Evolutionary conservation across 352 stramenopile genomes (phyloP), one percentile per base, ranked within the genome.

Genomic region (Phytophthora ramorum): DNA sequence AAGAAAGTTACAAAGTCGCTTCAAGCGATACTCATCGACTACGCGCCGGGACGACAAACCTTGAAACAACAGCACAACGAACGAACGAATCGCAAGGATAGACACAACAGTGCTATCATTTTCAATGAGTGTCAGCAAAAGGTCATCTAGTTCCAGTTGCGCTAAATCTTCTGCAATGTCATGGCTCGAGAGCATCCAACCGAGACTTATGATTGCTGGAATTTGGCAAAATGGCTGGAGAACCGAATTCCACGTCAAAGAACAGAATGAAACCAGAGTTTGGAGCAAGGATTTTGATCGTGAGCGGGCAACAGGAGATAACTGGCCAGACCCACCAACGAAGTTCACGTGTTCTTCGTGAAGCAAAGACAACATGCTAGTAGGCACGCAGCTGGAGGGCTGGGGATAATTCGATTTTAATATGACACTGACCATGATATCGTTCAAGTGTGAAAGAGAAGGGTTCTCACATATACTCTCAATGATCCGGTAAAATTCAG

Each of bases 331-430:
- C 17, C 63, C 40, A 48, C 63, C 63, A 49, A 67, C 49, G 24
- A 71, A 71, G 30, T 57, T 67, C 14, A 53, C n/a, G 17, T 71
- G 63, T 8, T 67, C 63, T 53, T 71, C 34, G 17, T 63, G 63
- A 5, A 71, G 22, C 14, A 58, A 16, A 7, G 16, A 9, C 44
- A 62, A 20, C 6, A 67, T 49, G 1, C 40, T 30, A n/a, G 4
- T 30, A 19, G 32, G 5, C 30, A 41, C 16, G 7, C 20, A 26
- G 7, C 34, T 34, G 14, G n/a, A 12, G 14, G 40, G 5, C 12
- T 44, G 28, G 1, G 10, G 34, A 3, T 50, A 19, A 7, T 56
- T n/a, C 16, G 24, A 43, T 28, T 66, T 43, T 44, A 61, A 66
- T 7, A 71, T 28, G 26, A 56, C 13, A 14, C 51, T 10, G 28